Conservation (phyloP, 2,329 filamentous ascomycete species). For the Penicillium sp. region DNA sequence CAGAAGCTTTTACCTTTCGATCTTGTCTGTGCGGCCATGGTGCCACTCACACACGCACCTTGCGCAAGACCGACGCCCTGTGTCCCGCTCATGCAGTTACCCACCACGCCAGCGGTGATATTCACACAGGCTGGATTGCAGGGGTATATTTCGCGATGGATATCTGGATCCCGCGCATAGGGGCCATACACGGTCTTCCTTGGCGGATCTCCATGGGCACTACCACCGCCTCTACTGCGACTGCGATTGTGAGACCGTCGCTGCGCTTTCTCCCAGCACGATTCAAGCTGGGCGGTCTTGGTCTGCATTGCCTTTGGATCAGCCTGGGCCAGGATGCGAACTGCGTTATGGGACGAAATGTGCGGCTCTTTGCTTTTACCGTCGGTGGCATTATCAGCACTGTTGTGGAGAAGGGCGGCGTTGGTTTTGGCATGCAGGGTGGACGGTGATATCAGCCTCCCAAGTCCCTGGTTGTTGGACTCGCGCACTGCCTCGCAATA, state of each 20-base stretch:
- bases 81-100: slow-evolving; percentile 3
- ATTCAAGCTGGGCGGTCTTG: neutral
- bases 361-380: neutral
- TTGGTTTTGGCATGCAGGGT: neutral
- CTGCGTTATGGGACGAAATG: slow-evolving; percentile 3
- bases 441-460: neutral
- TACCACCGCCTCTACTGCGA: neutral
- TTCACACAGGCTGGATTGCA: slow-evolving; percentile 1
- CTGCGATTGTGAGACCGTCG: neutral
- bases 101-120: neutral
- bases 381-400: neutral
- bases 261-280: neutral
- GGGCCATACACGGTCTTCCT: neutral
- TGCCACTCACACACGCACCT: neutral
- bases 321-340: neutral
- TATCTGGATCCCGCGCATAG: slow-evolving; percentile 1
- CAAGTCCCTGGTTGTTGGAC: neutral
- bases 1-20: slow-evolving; percentile 3
- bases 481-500: slow-evolving; percentile 31
- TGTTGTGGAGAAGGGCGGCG: neutral
- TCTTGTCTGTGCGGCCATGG: neutral
- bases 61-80: neutral
- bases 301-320: neutral
- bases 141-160: slow-evolving; percentile 1
- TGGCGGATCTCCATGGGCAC: neutral